Conservation (phyloP, 768 basidiomycete species). For the Mrakia blollopis region DNA sequence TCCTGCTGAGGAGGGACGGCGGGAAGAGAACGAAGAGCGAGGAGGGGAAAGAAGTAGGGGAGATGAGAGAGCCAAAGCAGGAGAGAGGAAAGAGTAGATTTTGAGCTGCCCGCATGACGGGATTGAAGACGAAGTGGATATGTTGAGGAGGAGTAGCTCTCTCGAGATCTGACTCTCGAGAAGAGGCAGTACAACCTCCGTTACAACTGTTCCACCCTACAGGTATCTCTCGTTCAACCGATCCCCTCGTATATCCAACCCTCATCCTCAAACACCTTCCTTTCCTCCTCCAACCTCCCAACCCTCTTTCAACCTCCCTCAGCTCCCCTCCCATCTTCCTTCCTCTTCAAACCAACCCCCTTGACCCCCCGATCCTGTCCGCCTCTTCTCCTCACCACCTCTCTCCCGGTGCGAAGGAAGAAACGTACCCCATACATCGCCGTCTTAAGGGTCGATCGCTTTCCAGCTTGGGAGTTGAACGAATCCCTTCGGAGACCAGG, state of each 20-base stretch:
- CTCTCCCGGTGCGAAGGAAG: not conserved
- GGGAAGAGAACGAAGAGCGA: not conserved
- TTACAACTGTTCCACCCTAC: not conserved
- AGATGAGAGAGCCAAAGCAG: not conserved
- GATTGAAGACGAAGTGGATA: conserved; percentile 1
- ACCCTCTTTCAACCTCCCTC: not conserved
- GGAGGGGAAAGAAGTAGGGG: not conserved
- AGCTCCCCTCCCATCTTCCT: not conserved
- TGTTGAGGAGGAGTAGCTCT: conserved; percentile 5
- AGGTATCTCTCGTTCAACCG: not conserved
- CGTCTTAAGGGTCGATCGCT: conserved; percentile 17
- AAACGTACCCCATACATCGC: not conserved
- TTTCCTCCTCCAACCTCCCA: not conserved
- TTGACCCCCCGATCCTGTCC: too few species aligned
- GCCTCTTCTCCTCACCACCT: too few species aligned
- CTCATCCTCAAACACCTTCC: not conserved
- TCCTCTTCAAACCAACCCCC: not conserved
- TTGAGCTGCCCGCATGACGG: not conserved
- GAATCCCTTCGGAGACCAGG: not conserved
- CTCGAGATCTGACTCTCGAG: too few species aligned
- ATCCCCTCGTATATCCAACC: too few species aligned
- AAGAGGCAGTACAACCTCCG: not conserved
- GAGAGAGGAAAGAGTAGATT: not conserved
- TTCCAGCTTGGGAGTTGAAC: conserved; percentile 4
- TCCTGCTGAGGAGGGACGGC: not conserved